phyloP scores from a whole-genome alignment of 2,329 filamentous ascomycete genomes.

The Scolecobasidium constrictum region DNA sequence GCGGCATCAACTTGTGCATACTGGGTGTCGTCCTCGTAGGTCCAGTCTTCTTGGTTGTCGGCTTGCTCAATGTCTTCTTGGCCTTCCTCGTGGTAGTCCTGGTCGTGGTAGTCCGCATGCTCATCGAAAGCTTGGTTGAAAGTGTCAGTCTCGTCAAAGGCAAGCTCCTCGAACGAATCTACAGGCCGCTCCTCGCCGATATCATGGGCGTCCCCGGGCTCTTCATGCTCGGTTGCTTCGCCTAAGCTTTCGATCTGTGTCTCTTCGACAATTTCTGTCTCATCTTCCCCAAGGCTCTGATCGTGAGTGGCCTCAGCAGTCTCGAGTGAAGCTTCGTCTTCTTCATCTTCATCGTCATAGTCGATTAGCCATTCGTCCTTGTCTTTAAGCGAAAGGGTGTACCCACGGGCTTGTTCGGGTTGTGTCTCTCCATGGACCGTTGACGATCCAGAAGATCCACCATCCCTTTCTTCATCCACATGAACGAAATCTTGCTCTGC shows the following conservation, averaged over 20 bases:
- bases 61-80: slow-evolving; percentile 6
- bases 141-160: not conserved
- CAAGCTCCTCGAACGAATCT: not conserved
- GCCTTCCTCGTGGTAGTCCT: not conserved
- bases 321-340: not conserved
- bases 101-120: not conserved
- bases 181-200: not conserved
- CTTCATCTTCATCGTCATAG: not conserved
- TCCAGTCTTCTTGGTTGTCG: slow-evolving; percentile 5
- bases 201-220: too few relatives aligned
- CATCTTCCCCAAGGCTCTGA: not conserved
- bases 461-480: slow-evolving; percentile 9
- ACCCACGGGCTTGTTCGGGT: slow-evolving; percentile 10
- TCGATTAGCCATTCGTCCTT: not conserved
- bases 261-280: not conserved
- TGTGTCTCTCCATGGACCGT: slow-evolving; percentile 23
- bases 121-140: not conserved
- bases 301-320: not conserved
- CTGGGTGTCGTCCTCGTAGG: not conserved
- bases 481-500: not conserved
- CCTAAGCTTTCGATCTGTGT: too few relatives aligned
- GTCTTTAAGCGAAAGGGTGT: slow-evolving; percentile 11
- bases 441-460: slow-evolving; percentile 19
- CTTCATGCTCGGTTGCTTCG: too few relatives aligned
- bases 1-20: not conserved